Evolutionary conservation across 2,329 filamentous ascomycete genomes (phyloP), one percentile per base, ranked within the genome.

Genomic region (Arthrobotrys entomopaga): DNA sequence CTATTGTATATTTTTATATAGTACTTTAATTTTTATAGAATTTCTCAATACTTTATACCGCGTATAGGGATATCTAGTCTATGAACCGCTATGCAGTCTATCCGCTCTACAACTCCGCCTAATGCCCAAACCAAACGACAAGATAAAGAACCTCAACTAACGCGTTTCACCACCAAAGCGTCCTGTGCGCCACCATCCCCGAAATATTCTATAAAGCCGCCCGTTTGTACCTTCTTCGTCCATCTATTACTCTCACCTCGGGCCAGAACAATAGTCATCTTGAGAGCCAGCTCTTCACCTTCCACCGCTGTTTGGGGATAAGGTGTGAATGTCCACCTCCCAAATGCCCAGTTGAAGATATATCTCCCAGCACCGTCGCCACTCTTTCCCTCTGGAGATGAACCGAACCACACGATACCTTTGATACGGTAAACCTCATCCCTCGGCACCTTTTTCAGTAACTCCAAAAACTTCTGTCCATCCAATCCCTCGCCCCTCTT

Each of bases 341-440:
- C 93, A 82, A 99, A 99, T 0, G 95, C 95, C 95, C 95, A 99
- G 81, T 99, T 99, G 72, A 99, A 86, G 50, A 99, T 97, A 80
- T 95, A 97, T 65, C 91, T 85, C 15, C 82, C 81, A 19, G 81
- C 79, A 1, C 81, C 82, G 5, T 56, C 34, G 5, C 42, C 52
- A 22, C 50, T 66, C 75, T 20, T 76, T n/a, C 59, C 50, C 54
- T 79, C 78, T 83, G 10, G 87, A 75, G 7, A 79, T 77, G 13
- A 80, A 77, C 5, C 81, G 78, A 57, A 82, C 80, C 84, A 84
- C 6, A 90, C 77, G 2, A 89, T 83, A 0, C 87, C 91, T 82
- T 99, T 99, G 81, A 99, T 98, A 65, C 95, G 88, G 82, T 98
- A 99, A 8, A 96, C 88, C 80, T 98, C 93, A 77, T 99, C 95